phyloP scores from a whole-genome alignment of 2,329 filamentous ascomycete genomes.

The Colletotrichum sp. region DNA sequence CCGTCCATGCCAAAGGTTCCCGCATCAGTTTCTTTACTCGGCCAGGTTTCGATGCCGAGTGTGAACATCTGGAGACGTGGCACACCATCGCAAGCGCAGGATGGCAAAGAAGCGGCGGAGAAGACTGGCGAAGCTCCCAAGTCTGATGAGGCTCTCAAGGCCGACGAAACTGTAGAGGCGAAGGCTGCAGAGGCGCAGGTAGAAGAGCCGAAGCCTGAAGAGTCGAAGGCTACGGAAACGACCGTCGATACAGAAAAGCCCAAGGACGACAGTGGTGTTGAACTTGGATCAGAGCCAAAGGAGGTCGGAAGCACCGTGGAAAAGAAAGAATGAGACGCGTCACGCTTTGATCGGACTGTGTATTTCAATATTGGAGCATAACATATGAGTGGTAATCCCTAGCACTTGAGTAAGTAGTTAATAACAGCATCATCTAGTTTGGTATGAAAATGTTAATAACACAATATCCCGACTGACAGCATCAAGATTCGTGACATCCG shows the following conservation, averaged over 20 bases:
- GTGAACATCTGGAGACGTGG: slow-evolving; percentile 35
- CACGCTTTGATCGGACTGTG: no score
- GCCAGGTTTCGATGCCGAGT: slow-evolving; percentile 34
- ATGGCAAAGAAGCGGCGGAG: not conserved
- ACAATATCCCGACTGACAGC: no score
- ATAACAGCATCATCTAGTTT: no score
- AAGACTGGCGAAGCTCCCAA: not conserved
- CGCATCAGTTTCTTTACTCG: slow-evolving; percentile 30
- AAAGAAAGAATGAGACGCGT: not conserved
- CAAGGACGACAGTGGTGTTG: not conserved
- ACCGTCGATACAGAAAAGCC: not conserved
- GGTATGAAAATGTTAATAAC: no score
- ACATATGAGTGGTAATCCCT: no score
- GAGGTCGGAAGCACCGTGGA: not conserved
- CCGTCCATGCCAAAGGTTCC: slow-evolving; percentile 33
- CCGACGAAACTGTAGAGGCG: not conserved
- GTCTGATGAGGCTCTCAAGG: not conserved
- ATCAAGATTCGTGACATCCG: no score
- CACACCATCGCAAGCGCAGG: not conserved
- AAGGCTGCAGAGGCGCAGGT: not conserved
- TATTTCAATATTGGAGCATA: no score
- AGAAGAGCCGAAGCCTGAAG: fast-evolving
- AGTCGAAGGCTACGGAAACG: not conserved
- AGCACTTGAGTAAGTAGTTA: no score
- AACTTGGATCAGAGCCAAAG: not conserved